Conservation (phyloP, 129 eudicot genomes). For the Smallanthus sonchifolius region DNA sequence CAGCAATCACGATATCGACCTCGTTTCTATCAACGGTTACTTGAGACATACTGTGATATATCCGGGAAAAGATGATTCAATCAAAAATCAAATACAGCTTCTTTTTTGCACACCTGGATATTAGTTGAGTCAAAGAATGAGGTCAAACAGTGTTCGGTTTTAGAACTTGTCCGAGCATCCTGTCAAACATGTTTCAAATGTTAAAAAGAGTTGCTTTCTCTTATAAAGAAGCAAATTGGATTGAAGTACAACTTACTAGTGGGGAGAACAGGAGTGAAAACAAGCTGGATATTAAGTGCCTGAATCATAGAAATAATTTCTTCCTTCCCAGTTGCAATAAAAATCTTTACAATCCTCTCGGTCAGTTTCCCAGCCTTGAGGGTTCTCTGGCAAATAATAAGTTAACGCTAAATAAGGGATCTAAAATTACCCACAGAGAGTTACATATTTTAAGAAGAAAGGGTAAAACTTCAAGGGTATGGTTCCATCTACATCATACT, state of each 20-base stretch:
- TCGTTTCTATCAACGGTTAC: slow-evolving; percentile 50
- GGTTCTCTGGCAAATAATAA: slow-evolving; percentile 48
- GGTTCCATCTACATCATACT: background rate
- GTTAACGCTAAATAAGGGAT: background rate
- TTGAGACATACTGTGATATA: slow-evolving; percentile 55
- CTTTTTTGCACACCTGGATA: background rate
- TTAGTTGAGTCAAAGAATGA: background rate
- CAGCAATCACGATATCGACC: slow-evolving; percentile 94
- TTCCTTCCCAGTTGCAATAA: slow-evolving; percentile 65
- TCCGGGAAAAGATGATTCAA: slow-evolving; percentile 1
- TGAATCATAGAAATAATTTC: slow-evolving; percentile 61
- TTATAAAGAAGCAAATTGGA: background rate
- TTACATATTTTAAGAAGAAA: background rate
- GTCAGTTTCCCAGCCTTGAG: slow-evolving; percentile 80
- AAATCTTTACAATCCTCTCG: slow-evolving; percentile 65
- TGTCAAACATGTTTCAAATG: slow-evolving; percentile 29
- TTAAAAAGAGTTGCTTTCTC: background rate
- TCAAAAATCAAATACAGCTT: background rate
- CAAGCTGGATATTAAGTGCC: slow-evolving; percentile 61
- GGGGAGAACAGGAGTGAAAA: slow-evolving; percentile 74
- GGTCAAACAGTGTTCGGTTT: slow-evolving; percentile 12
- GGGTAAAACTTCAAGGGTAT: background rate
- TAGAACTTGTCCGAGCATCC: slow-evolving; percentile 87
- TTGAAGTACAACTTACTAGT: slow-evolving; percentile 57
- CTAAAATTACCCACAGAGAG: background rate